phyloP scores from a whole-genome alignment of 441 rosid species.

The Pelargonium fulgidum region DNA sequence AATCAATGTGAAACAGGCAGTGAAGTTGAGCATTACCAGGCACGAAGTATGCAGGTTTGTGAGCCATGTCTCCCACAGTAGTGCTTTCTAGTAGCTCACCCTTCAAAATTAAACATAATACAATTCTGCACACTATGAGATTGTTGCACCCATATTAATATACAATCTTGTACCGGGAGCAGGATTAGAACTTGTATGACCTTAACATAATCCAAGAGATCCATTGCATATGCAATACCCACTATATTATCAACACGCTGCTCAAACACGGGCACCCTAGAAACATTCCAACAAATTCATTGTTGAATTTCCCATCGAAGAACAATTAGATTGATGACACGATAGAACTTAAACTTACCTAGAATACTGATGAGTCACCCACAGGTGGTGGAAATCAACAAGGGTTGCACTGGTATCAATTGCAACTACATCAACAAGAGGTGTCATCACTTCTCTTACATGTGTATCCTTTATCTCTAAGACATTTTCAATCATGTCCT shows the following conservation, averaged over 20 bases:
- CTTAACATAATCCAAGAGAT: conserved; percentile 91
- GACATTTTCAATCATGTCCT: conserved; percentile 99
- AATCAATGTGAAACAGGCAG: background rate
- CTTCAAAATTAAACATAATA: conserved; percentile 70
- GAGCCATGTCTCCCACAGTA: conserved; percentile 87
- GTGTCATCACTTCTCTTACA: conserved; percentile 99
- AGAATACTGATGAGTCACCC: conserved; percentile 99
- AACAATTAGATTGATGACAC: background rate
- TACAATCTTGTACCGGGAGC: no score
- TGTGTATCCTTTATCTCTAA: conserved; percentile 95
- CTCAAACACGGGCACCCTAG: conserved; percentile 98
- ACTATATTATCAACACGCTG: conserved; percentile 97
- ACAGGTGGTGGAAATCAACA: conserved; percentile 75
- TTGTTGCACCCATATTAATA: conserved; percentile 28
- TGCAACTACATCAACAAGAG: conserved; percentile 97
- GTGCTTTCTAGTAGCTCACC: conserved; percentile 86
- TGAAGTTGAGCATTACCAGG: conserved; percentile 54
- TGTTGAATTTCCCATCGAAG: background rate
- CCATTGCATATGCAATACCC: conserved; percentile 99
- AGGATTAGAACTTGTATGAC: conserved; percentile 36
- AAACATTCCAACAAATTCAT: conserved; percentile 18
- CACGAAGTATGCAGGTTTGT: conserved; percentile 94
- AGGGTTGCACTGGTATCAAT: conserved; percentile 82
- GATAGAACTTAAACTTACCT: conserved; percentile 42
- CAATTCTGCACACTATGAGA: conserved; percentile 42